phyloP scores from a whole-genome alignment of 441 rosid genomes.

The Viola pubescens region DNA sequence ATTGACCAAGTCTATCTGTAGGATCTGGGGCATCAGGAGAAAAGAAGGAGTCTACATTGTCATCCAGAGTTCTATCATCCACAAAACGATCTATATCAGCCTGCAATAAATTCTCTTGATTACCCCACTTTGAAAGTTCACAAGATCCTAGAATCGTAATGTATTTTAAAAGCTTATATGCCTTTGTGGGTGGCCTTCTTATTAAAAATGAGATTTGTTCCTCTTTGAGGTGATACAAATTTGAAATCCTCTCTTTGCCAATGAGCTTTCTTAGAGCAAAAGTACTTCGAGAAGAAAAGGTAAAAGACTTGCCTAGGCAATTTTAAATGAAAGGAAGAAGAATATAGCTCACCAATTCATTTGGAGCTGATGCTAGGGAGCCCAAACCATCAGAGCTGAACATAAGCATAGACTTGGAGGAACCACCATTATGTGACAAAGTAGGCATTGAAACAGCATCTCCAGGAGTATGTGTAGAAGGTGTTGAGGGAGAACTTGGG shows the following conservation, averaged over 20 bases:
- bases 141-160: no score
- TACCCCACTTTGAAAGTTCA: conserved; percentile 5
- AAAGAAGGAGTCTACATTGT: conserved; percentile 51
- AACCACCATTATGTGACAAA: conserved; percentile 31
- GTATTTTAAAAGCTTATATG: no score
- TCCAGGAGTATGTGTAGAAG: conserved; percentile 85
- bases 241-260: no score
- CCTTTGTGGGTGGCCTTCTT: no score
- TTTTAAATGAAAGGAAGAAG: not conserved
- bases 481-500: conserved; percentile 82
- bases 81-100: conserved; percentile 47
- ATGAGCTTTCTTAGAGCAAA: not conserved
- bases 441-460: conserved; percentile 71
- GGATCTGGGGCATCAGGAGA: conserved; percentile 46
- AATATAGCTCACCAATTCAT: conserved; percentile 37
- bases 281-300: conserved; percentile 4
- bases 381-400: conserved; percentile 50
- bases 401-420: conserved; percentile 48
- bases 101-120: conserved; percentile 33
- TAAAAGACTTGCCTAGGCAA: not conserved
- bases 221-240: no score
- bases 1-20: conserved; percentile 31
- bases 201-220: no score
- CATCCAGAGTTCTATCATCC: conserved; percentile 52
- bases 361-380: conserved; percentile 44